Evolutionary conservation across 345 rosid species (phyloP), one percentile per base, ranked within the genome.

Genomic region (Lepidium didymum): DNA sequence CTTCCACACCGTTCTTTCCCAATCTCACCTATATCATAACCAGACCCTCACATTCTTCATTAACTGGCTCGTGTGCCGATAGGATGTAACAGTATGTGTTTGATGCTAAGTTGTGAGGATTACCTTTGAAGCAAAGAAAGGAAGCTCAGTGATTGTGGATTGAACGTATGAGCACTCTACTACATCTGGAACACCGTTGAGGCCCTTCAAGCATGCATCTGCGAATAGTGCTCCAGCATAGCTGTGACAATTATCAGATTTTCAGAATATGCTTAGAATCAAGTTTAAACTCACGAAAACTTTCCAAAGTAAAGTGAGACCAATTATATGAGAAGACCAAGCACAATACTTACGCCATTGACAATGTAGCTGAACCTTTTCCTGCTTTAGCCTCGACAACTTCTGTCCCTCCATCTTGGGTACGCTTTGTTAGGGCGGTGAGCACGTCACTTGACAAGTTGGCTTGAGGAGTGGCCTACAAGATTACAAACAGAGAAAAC

Each of bases 301-400:
- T 37, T 21, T 15, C 12, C 15, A 1, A 52, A 40, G 11, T 0
- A 5, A 42, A 52, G 10, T 2, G 15, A 66, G 10, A 59, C n/a
- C 12, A 33, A n/a, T 7, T 5, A 27, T 10, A 19, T 1, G 6
- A 44, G 29, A 54, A 8, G 12, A 9, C 4, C 4, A 10, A 52
- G 4, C 16, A 49, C 14, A 10, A 50, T 51, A 85, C 94, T 82
- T 84, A 91, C 92, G 92, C 94, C 94, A 91, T 85, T 21, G 96
- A 91, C 74, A 89, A 68, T 52, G 96, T 89, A 15, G 97, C 94
- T 41, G 96, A 91, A 50, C 97, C 97, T 75, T 85, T 91, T 80
- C 97, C 94, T 67, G 96, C 94, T 82, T 87, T 91, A 1, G 97
- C 97, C 78, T 91, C 93, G 34, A 88, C 96, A 38, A 91, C 97